Evolutionary conservation across 2,329 filamentous ascomycete genomes (phyloP), one percentile per base, ranked within the genome.

Genomic region (Stemphylium vesicarium): DNA sequence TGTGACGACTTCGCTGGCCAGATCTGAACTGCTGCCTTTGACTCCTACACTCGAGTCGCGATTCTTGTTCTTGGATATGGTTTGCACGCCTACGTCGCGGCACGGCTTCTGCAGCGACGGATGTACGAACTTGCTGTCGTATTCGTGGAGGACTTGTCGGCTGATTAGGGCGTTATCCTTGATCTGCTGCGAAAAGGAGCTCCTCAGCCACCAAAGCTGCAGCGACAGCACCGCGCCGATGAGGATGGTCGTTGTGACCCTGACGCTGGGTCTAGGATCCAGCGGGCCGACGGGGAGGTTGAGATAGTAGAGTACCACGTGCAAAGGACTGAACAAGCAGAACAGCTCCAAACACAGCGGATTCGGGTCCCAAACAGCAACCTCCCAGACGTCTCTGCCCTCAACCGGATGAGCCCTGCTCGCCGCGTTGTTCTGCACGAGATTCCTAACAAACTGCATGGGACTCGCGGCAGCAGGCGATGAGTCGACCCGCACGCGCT

Each of bases 81-180:
- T 88, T 74, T 98, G 94, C 0, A 90, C 95, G 5, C 86, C 90
- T 1, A 94, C 92, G 68, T 89, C 85, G 62, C 88, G 81, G 62
- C 96, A 90, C 4, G 90, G 81, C 7, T 89, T 90, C 65, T 96
- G 90, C n/a, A 96, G 85, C 10, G 88, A 84, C 2, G 95, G 95
- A 69, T 96, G 92, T 1, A 99, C 95, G 70, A 89, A 97, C 78
- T 99, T 99, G 64, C 87, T 91, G 72, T 98, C 92, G 72, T 99
- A 99, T 77, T 99, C 95, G 72, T 92, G 88, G 77, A 98, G 83
- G 4, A 98, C 94, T 76, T 98, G 91, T 65, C 89, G 92, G 64
- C 96, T 92, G 54, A 99, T 89, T 41, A 97, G 83, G 2, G 87
- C 83, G 2, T 85, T 86, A 74, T 99, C 95, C 72, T 92, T 96